Base-by-base conservation (phyloP, 1,284 basidiomycete species). In the Flammula alnicola region DNA sequence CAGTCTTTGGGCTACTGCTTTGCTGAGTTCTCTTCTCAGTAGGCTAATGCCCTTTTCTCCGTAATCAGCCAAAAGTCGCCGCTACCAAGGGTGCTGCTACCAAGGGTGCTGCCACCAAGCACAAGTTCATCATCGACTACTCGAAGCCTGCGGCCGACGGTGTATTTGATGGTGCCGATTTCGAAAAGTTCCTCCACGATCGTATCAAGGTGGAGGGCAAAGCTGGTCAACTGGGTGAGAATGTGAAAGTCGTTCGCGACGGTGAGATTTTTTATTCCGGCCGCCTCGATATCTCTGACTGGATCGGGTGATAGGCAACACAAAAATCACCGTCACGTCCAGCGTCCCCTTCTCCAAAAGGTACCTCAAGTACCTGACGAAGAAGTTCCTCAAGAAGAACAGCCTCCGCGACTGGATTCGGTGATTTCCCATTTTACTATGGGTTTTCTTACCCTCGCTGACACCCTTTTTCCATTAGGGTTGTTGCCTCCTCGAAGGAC, bases 51-150 rank as follows among this genome's bases (percentile, higher is more conserved):
- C 70, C 64, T 57, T 67, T 65, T 55, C 63, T 53, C 63, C 63
- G 60, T 63, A 57, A 53, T 71, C 78, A 88, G 84, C n/a, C n/a
- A n/a, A n/a, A n/a, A n/a, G n/a, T n/a, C n/a, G n/a, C n/a, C n/a
- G 78, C 85, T 70, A 79, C 86, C 69, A 87, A 86, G 71, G 77
- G 81, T 66, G 65, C 85, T 64, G 64, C 86, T 65, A 77, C 81
- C 75, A 94, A 93, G 76, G 69, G 80, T 62, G 69, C 81, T 63
- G 74, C 81, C 64, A 69, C 81, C 51, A 91, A 89, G 76, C 90
- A 94, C 82, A 96, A 93, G 76, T 97, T 95, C 77, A 79, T 88
- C 71, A 84, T 98, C 71, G 94, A 97, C 84, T 96, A 92, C 81
- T 91, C 92, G 45, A 91, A 91, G 66, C 95, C 95, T 56, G 59